Percentiles rank a stretch among this genome's conserved stretches.
Evolutionary conservation across 2,329 filamentous ascomycete species (phyloP).

Genomic region (Hypoxylon sp.): DNA sequence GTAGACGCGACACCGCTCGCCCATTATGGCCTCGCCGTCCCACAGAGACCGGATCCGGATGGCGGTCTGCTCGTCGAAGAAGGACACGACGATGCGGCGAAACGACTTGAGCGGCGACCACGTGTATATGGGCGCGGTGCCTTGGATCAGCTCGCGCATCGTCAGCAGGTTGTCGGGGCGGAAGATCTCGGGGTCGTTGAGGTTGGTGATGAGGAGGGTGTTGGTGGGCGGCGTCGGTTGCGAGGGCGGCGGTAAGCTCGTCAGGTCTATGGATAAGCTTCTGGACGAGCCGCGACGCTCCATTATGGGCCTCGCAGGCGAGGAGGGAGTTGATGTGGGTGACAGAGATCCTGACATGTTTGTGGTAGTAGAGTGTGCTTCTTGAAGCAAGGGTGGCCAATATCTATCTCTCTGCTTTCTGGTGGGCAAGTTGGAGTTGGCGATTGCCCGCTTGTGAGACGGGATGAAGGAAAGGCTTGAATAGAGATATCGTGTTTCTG

Average conservation of each 20-base stretch:
- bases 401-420: background rate
- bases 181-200: slow-evolving; percentile 77
- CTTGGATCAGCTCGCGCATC: slow-evolving; percentile 74
- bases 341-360: slow-evolving; percentile 42
- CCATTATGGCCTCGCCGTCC: slow-evolving; percentile 77
- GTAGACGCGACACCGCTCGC: slow-evolving; percentile 73
- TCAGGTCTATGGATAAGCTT: slow-evolving; percentile 75
- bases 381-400: background rate
- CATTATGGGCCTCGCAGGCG: slow-evolving; percentile 45
- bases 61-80: slow-evolving; percentile 74
- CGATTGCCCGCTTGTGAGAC: slow-evolving; percentile 4
- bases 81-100: slow-evolving; percentile 81
- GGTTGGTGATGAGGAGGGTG: slow-evolving; percentile 84
- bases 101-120: slow-evolving; percentile 85
- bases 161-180: slow-evolving; percentile 74
- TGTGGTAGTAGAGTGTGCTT: slow-evolving; percentile 9
- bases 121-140: slow-evolving; percentile 75
- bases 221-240: slow-evolving; percentile 81
- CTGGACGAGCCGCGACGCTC: slow-evolving; percentile 53
- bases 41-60: slow-evolving; percentile 75
- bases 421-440: background rate
- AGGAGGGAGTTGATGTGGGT: slow-evolving; percentile 38
- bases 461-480: slow-evolving; percentile 1
- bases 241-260: slow-evolving; percentile 71
- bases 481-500: slow-evolving; percentile 4